Conservation (phyloP, 495 filamentous ascomycete genomes). For the Hypoxylon crocopeplum region DNA sequence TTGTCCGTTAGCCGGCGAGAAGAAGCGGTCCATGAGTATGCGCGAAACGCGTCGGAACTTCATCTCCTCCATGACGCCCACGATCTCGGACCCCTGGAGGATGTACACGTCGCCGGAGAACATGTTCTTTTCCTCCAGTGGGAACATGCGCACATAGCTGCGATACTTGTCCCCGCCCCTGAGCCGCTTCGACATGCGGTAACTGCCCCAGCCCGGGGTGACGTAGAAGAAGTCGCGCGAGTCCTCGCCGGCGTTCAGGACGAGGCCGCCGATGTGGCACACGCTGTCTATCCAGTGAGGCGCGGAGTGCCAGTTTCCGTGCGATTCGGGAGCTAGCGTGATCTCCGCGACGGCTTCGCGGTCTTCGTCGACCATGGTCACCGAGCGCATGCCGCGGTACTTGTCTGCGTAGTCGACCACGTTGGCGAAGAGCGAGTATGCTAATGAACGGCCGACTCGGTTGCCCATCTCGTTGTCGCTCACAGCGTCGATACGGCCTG, state of each 20-base stretch:
- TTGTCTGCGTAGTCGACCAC: slow-evolving; percentile 64
- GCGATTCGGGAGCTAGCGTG: slow-evolving; percentile 32
- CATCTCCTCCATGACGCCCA: slow-evolving; percentile 38
- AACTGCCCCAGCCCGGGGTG: slow-evolving; percentile 67
- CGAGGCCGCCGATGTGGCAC: slow-evolving; percentile 64
- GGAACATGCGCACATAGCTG: slow-evolving; percentile 63
- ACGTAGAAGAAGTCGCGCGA: slow-evolving; percentile 60
- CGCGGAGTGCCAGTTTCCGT: slow-evolving; percentile 54
- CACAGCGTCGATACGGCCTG: slow-evolving; percentile 45
- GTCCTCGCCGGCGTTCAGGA: slow-evolving; percentile 68
- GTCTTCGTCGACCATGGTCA: slow-evolving; percentile 60
- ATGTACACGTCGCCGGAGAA: slow-evolving; percentile 57
- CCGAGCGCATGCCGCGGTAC: slow-evolving; percentile 67
- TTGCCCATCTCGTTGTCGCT: slow-evolving; percentile 45
- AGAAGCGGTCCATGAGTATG: slow-evolving; percentile 5
- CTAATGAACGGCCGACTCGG: slow-evolving; percentile 58
- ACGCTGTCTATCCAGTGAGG: slow-evolving; percentile 67
- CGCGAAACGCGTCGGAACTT: slow-evolving; percentile 24
- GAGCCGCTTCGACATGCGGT: slow-evolving; percentile 63
- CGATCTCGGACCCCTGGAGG: slow-evolving; percentile 58
- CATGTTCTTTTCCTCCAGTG: slow-evolving; percentile 23
- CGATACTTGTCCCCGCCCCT: slow-evolving; percentile 60
- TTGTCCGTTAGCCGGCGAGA: background rate
- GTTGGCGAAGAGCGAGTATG: slow-evolving; percentile 66
- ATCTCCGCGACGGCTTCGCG: slow-evolving; percentile 52